Evolutionary conservation across 371 early-diverging fungal species (phyloP), one percentile per base, ranked within the genome.

Genomic region (Apophysomyces trapeziformis): DNA sequence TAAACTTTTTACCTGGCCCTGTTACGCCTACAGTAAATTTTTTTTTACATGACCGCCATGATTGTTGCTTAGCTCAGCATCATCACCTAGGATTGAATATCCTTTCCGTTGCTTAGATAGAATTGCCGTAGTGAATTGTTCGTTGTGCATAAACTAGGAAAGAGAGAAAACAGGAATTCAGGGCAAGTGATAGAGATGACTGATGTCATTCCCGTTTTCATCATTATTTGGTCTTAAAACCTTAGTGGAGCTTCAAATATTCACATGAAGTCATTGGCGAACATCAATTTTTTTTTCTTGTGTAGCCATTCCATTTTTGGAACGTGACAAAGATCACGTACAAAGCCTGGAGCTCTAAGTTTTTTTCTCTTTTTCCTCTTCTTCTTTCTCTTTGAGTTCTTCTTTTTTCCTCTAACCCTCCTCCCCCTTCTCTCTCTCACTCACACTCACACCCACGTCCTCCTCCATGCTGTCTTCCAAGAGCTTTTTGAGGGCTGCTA

Each of bases 401-500:
- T 46, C 59, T 60, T 38, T 57, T 61, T 46, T 64, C 38, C 56
- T 50, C 37, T 35, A 58, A 65, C 68, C 65, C 63, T 62, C 58
- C 63, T 63, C 39, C 50, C 47, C 62, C 50, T 65, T 41, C 64
- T 58, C 64, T 41, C 41, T 41, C 41, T 2, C 8, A 41, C 41
- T 0, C 41, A 41, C 41, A 41, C 41, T 61, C 58, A 47, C 39
- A 64, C 41, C 57, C 50, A 47, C 39, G 61, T 45, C 45, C 60
- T 69, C 43, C 63, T 69, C 43, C 63, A 75, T 75, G 75, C 60
- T 75, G 71, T 71, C 75, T 57, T 69, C 71, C n/a, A 65, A 64
- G 45, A 54, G 72, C 50, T 75, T 75, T 67, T 67, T 71, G 75
- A 66, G 66, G 68, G 75, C 75, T 66, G 75, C 75, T 57, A 75